Percentiles rank a stretch among this genome's conserved stretches.
Evolutionary conservation across 1,284 basidiomycete genomes (phyloP).

Genomic region (Hemileia vastatrix): DNA sequence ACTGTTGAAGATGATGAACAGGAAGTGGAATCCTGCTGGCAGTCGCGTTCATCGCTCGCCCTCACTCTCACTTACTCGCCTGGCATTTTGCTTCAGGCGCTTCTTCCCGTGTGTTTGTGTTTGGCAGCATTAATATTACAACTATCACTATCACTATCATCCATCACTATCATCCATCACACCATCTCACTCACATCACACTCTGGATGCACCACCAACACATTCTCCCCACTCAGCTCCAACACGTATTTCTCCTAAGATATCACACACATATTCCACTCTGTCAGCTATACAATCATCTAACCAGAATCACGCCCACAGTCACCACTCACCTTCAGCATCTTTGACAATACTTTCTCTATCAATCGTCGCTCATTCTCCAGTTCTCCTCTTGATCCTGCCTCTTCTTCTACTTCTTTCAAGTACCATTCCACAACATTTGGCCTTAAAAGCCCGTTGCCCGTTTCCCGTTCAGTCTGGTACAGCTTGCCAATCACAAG

Average conservation of each 20-base stretch:
- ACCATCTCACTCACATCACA: slow-evolving; percentile 12
- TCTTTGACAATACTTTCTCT: slow-evolving; percentile 73
- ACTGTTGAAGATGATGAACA: no score
- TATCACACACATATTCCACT: slow-evolving; percentile 1
- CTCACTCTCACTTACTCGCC: no score
- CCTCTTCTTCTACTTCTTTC: slow-evolving; percentile 71
- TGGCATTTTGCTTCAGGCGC: no score
- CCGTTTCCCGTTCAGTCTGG: slow-evolving; percentile 64
- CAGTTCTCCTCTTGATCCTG: slow-evolving; percentile 76
- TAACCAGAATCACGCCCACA: not conserved
- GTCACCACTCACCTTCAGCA: slow-evolving; percentile 64
- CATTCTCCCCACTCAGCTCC: slow-evolving; percentile 57
- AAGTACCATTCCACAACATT: slow-evolving; percentile 96
- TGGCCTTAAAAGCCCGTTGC: slow-evolving; percentile 69
- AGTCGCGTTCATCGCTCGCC: no score
- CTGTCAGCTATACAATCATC: not conserved
- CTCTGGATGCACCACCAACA: slow-evolving; percentile 17
- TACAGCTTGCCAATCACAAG: slow-evolving; percentile 74
- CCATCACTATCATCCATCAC: no score
- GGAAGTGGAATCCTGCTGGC: no score
- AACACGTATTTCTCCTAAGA: slow-evolving; percentile 72
- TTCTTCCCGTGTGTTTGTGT: no score
- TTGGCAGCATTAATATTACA: no score
- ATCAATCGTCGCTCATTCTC: slow-evolving; percentile 85
- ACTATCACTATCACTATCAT: no score